Base-by-base conservation (phyloP, 208 protist species). In the Histomonas meleagridis region DNA sequence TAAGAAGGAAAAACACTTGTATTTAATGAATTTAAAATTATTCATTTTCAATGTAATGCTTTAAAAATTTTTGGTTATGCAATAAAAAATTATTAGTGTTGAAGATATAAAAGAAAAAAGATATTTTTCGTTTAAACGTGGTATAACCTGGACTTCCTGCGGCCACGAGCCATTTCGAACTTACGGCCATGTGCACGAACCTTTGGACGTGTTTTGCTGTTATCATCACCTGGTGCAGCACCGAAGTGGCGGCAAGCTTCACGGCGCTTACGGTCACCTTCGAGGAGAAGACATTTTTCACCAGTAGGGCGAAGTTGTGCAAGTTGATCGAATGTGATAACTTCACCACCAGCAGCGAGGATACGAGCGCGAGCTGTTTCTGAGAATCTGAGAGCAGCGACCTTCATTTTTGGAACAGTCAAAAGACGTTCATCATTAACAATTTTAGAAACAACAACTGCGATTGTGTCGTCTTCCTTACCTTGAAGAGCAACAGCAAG, bases 291-390 rank as follows among this genome's bases (percentile, higher is more conserved):
- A 92, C 96, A 97, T 94, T 98, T 98, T 93, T 96, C 96, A 32
- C 98, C 98, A 57, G 95, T 98, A 81, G 99, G 99, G 57, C 96
- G 94, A 43, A 96, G 93, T 93, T 99, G 96, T 51, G 97, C 97
- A 60, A 99, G 96, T 95, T 99, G 97, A 94, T 99, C 99, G 92
- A 99, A 99, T 92, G 98, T 99, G 57, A 99, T 94, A 95, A 95
- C 96, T 95, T 99, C 96, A 92, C 98, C 98, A 92, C 98, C 98
- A 57, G 97, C 97, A 35, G 62, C 97, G 60, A 97, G 93, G 94
- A 99, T 99, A 95, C 97, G 97, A 76, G 97, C 96, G 94, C 97
- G 97, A 90, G 98, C 99, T 92, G 94, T 96, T 93, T 98, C 97
- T 91, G 98, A 98, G 96, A 99, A 98, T 93, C 96, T 96, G 62